Evolutionary conservation across 2,329 filamentous ascomycete species (phyloP), one percentile per base, ranked within the genome.

Genomic region (Aspergillus quadricinctus): DNA sequence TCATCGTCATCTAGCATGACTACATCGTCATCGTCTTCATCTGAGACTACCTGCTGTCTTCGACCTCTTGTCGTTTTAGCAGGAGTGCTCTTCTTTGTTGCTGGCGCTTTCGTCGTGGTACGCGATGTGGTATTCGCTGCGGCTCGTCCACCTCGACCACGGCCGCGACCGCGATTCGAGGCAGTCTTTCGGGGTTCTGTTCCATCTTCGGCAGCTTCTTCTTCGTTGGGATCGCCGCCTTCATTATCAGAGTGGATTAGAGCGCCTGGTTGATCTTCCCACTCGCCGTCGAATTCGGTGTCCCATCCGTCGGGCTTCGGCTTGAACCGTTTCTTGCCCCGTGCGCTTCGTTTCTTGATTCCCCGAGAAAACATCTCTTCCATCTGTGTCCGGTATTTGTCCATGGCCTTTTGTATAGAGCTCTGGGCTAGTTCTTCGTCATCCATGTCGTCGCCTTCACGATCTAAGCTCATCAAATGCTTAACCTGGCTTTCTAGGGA

Each of bases 271-370:
- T 91, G 85, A 49, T 94, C 88, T 58, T 88, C 88, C 92, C 93
- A 97, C 51, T 82, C 81, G 0, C 92, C 94, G 50, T 96, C 88
- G 27, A 92, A 77, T 62, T 97, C 93, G n/a, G 85, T 90, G 68
- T 97, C 91, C 92, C 92, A 97, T 2, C 80, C 81, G 10, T 84
- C 82, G 1, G 93, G 93, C 70, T 87, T 90, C 0, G 90, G 87
- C 69, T 89, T 93, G 58, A 89, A 79, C 61, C 79, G 84, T 66
- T 79, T 83, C 66, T 80, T 81, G 46, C 78, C 69, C 50, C 74
- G 64, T 63, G 67, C 69, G 49, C 43, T 46, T 25, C 78, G 79
- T 73, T 83, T 87, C 40, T 85, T 69, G 48, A 82, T 76, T 2
- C 90, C 90, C 17, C 82, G 83, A 11, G 81, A 80, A 67, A 92